Conservation (phyloP, 1,284 basidiomycete species). For the Fomitopsis schrenkii region DNA sequence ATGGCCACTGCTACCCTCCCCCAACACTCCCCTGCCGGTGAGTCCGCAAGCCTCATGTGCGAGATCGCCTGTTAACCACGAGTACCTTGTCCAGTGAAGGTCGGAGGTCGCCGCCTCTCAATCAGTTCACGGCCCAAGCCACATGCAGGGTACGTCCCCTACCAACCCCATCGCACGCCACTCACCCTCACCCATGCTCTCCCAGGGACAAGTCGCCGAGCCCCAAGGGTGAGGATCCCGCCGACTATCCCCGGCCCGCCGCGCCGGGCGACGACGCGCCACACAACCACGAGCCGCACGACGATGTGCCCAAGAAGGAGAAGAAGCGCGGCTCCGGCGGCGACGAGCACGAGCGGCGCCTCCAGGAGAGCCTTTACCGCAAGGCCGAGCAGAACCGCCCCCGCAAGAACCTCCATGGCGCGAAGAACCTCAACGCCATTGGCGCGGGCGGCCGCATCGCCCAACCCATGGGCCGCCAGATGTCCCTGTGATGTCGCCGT, state of each 20-base stretch:
- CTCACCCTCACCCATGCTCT: constrained; percentile 19
- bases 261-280: constrained; percentile 37
- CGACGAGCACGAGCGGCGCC: constrained; percentile 46
- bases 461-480: constrained; percentile 50
- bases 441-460: constrained; percentile 49
- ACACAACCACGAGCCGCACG: constrained; percentile 46
- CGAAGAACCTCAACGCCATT: constrained; percentile 27
- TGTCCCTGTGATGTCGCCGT: background rate
- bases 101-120: constrained; percentile 61
- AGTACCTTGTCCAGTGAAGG: constrained; percentile 45
- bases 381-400: constrained; percentile 53
- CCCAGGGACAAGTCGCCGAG: constrained; percentile 16
- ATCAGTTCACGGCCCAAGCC: constrained; percentile 38
- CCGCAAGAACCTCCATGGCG: constrained; percentile 38
- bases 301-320: constrained; percentile 48
- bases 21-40: constrained; percentile 25
- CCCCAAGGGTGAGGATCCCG: constrained; percentile 25
- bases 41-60: constrained; percentile 4
- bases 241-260: constrained; percentile 62
- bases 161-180: background rate
- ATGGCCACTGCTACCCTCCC: constrained; percentile 21
- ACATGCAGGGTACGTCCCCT: constrained; percentile 30
- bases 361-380: constrained; percentile 41
- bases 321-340: constrained; percentile 37
- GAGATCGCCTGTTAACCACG: background rate